Evolutionary conservation across 306 rosid genomes (phyloP), one percentile per base, ranked within the genome.

Genomic region (Cicer cuneatum): DNA sequence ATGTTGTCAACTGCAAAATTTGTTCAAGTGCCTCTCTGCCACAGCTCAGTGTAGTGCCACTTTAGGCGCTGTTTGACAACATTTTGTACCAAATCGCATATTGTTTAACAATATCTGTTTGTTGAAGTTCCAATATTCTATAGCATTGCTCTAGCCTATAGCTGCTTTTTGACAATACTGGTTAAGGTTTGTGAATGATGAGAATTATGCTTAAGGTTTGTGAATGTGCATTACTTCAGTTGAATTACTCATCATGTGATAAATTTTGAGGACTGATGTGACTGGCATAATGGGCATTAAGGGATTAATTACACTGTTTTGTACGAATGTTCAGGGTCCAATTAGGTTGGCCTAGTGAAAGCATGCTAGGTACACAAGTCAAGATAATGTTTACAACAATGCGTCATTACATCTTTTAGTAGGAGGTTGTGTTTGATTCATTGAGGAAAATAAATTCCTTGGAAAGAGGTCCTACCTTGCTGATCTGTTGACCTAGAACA

Each of bases 381-480:
- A 7, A 8, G 24, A 3, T 6, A 52, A 52, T 52, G 58, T 52
- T 52, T 52, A 52, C 8, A 24, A 52, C 29, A 24, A 52, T 24
- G 2, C 2, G 7, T 21, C 40, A 29, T 29, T 29, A 29, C 4
- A 5, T 29, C 35, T 29, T 29, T 24, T 57, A 57, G 39, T 24
- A 57, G n/a, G 38, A 57, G 38, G 63, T 57, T 5, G 0, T 29
- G 18, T 58, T 29, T 12, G 64, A 29, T 6, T 58, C 16, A 8
- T 24, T 58, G 64, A 11, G 4, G 13, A 11, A 58, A 11, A 29
- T 29, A 5, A 58, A 58, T 24, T 58, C 40, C 41, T 11, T 58
- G 3, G 40, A 12, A 57, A 57, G 8, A 57, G 63, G 63, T 24
- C 14, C 64, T 58, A 58, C 41, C 63, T 57, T 29, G 63, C 29